Evolutionary conservation across 1,284 basidiomycete species (phyloP), one percentile per base, ranked within the genome.

Genomic region (Paramarasmius palmivorus): DNA sequence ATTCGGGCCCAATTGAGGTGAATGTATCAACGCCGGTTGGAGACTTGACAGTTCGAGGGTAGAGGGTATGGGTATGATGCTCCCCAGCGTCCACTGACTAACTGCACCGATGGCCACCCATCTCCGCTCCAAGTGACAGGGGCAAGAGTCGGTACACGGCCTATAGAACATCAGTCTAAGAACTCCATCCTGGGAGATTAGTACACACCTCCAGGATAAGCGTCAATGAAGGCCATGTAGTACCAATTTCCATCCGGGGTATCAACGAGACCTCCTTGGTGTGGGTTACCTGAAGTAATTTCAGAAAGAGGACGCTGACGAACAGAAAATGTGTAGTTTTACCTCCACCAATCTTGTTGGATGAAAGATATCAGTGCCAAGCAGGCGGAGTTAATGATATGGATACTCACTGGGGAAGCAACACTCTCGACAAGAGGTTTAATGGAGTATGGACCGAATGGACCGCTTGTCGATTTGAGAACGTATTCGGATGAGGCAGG

Each of bases 71-170:
- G 52, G 42, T 60, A 60, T n/a, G 61, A 53, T 9, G 53, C 46
- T 22, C 55, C 55, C 45, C 56, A 53, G 14, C 34, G 17, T 35
- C 59, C 59, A 26, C 59, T 55, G 42, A 53, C 50, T 17, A 61
- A 50, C 40, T 57, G n/a, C 22, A 59, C 40, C 35, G 39, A 19
- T 7, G 60, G 60, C 52, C 50, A 63, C 15, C 60, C 60, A 40
- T 63, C 60, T 10, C 38, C 45, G 3, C 50, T 50, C 59, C 61
- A 63, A 17, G 58, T 61, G n/a, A 63, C 25, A 17, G 61, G 61
- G 2, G 59, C 50, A 12, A 63, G 50, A 19, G 46, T 40, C 20
- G 61, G 60, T 9, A 60, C 52, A 20, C 61, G 59, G 19, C 61
- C 61, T n/a, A n/a, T n/a, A n/a, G n/a, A n/a, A n/a, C n/a, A n/a